Percentiles rank a stretch among this genome's conserved stretches.
Conservation (phyloP, 495 filamentous ascomycete genomes). For the Emericellopsis terricola region DNA sequence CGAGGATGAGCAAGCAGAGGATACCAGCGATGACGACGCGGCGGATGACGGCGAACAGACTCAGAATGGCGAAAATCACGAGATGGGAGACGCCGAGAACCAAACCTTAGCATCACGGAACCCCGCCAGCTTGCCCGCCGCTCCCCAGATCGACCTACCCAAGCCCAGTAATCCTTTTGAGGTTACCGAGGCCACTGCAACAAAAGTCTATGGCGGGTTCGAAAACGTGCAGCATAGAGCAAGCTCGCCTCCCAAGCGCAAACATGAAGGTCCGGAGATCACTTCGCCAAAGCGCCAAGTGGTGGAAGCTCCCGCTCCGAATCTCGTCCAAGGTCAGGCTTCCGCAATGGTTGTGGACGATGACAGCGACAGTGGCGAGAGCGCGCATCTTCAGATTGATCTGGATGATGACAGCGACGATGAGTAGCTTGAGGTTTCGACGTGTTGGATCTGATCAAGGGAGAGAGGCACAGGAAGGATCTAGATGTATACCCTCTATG, state of each 20-base stretch:
- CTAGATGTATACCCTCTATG: no score
- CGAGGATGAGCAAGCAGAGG: conserved; percentile 3
- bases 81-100: neutral
- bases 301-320: no score
- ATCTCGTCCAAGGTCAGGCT: no score
- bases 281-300: neutral
- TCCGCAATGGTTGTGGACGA: conserved; percentile 1
- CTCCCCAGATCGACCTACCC: neutral
- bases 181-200: neutral
- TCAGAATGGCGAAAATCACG: neutral
- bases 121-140: neutral
- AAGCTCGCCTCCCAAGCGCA: conserved; percentile 2
- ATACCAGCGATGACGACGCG: conserved; percentile 2
- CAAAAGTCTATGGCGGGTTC: neutral
- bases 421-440: no score
- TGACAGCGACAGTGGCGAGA: conserved; percentile 15
- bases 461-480: neutral
- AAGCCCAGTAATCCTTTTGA: neutral
- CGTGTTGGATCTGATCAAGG: no score
- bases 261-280: conserved; percentile 1
- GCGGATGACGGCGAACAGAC: conserved; percentile 2
- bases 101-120: neutral
- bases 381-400: conserved; percentile 23
- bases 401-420: conserved; percentile 13
- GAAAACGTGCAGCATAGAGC: neutral